These are phyloP conservation scores for Diaporthe australafricana DNA, from an alignment of 2,329 filamentous ascomycete genomes.

Conservation along the genomic window DNA sequence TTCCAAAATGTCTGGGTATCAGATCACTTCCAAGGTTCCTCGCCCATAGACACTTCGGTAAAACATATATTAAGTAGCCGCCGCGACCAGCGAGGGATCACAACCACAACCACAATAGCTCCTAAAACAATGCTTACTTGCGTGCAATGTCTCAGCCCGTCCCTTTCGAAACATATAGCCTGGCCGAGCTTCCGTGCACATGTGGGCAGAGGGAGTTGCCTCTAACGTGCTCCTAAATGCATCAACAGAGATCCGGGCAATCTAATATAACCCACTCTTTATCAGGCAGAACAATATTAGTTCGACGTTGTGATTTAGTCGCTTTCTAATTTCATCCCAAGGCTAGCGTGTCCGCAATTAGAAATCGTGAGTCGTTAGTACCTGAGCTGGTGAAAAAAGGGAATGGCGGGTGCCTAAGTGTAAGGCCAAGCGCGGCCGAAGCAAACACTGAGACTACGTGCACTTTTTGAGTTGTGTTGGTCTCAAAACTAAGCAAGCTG, in stretches of 20 bases:
- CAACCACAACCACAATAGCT: background rate
- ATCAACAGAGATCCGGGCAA: background rate
- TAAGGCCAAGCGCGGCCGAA: background rate
- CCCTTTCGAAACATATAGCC: background rate
- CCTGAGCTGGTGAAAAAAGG: conserved; percentile 14
- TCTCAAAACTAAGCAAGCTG: background rate
- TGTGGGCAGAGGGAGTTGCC: background rate
- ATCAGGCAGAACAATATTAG: background rate
- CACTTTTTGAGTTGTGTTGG: background rate
- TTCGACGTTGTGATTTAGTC: conserved; percentile 6
- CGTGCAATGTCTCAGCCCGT: background rate
- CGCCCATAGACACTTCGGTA: background rate
- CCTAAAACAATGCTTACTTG: background rate
- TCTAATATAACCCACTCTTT: background rate
- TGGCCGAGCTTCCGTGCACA: background rate
- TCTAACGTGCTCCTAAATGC: background rate
- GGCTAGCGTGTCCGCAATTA: background rate
- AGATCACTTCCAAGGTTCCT: too few relatives aligned
- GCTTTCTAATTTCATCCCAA: conserved; percentile 24
- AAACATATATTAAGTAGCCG: too few relatives aligned
- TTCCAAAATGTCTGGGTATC: too few relatives aligned
- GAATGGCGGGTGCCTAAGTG: background rate
- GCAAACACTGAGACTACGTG: background rate
- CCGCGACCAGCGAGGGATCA: too few relatives aligned
- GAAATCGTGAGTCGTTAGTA: background rate